Base-by-base conservation (phyloP, 2,329 filamentous ascomycete species). In the Cordyceps javanica region DNA sequence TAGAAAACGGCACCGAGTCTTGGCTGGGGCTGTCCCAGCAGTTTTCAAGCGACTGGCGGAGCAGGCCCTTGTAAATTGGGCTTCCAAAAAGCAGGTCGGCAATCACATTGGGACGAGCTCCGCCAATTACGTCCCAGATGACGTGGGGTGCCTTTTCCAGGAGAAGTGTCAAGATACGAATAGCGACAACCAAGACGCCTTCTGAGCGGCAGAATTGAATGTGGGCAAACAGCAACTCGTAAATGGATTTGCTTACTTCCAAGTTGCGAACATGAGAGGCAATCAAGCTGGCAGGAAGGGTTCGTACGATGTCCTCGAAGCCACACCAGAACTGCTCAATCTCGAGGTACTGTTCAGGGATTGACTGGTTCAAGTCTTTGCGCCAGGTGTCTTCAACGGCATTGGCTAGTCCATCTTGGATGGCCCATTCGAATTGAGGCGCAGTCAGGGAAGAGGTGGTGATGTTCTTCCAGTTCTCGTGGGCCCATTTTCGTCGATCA, bases 51-150 rank as follows among this genome's bases (percentile, higher is more conserved):
- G 86, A 86, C 61, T 86, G 82, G 9, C 75, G 71, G 13, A 92
- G 77, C 7, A 89, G 69, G n/a, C 73, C 73, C 34, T 79, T 79
- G 64, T 89, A 84, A 3, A 82, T 78, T 8, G 86, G 85, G 61
- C 88, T 91, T 59, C 82, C 83, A 65, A 94, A 90, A 44, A 96
- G 82, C 62, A 91, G 82, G 68, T 97, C 91, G n/a, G 91, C 84
- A 49, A 97, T 84, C 34, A 87, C 85, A 42, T 86, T 86, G 3
- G 91, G 88, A 1, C 89, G 88, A 52, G 93, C 90, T 30, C 90
- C 83, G 52, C 89, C 87, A 73, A 96, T 87, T 2, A 91, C 87
- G 65, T 91, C 88, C 93, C 93, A 97, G 65, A 97, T 94, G 45
- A 89, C 88, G 56, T 82, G 82, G 0, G 91, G 82, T 0, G 90